These are phyloP conservation scores for Lecanicillium sp. DNA, from an alignment of 2,329 filamentous ascomycete species.

Conservation along the genomic window DNA sequence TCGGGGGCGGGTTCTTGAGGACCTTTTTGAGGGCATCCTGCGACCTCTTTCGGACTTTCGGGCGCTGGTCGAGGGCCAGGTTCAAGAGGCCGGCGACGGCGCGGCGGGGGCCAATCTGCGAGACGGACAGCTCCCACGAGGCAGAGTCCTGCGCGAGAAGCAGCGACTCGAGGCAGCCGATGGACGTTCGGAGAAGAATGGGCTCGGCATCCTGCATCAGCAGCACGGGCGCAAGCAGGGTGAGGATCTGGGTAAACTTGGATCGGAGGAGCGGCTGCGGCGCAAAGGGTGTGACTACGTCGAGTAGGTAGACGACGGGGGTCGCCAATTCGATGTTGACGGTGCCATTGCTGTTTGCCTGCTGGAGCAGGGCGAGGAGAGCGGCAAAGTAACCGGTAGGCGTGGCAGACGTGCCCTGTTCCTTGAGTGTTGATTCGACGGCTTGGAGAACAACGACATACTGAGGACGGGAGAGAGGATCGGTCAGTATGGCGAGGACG, in stretches of 20 bases:
- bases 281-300: constrained; percentile 78
- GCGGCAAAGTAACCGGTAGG: constrained; percentile 93
- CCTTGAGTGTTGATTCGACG: constrained; percentile 85
- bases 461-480: constrained; percentile 31
- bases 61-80: constrained; percentile 76
- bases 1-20: constrained; percentile 78
- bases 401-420: constrained; percentile 75
- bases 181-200: constrained; percentile 75
- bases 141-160: constrained; percentile 79
- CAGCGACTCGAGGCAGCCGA: constrained; percentile 89
- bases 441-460: constrained; percentile 81
- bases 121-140: constrained; percentile 80
- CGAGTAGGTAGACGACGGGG: constrained; percentile 90
- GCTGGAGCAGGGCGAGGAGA: constrained; percentile 78
- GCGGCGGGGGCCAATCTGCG: constrained; percentile 75
- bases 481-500: constrained; percentile 15
- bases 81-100: constrained; percentile 81
- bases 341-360: constrained; percentile 61
- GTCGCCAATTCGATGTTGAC: constrained; percentile 76
- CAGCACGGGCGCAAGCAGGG: constrained; percentile 76
- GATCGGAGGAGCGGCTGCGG: constrained; percentile 81
- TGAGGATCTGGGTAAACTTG: constrained; percentile 91
- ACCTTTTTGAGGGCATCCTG: constrained; percentile 83
- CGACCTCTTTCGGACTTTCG: constrained; percentile 89
- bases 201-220: constrained; percentile 77